Percentiles rank a stretch among this genome's conserved stretches.
These are phyloP conservation scores for Nannochloris sp. DNA, from an alignment of 139 green algal genomes.

Conservation along the genomic window DNA sequence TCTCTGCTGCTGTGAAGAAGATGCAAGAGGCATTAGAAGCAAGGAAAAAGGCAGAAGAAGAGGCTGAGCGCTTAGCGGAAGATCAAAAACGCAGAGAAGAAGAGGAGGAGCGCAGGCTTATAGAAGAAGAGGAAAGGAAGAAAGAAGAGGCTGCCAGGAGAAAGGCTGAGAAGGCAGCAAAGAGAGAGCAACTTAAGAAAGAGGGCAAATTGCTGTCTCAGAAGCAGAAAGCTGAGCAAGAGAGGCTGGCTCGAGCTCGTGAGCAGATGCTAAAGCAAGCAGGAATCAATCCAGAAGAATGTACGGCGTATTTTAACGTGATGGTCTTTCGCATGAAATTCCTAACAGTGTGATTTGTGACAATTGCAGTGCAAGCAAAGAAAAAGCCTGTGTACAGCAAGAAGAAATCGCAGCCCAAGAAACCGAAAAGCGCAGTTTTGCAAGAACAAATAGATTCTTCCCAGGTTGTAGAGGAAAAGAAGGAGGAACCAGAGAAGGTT, in stretches of 20 bases:
- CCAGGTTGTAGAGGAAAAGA: constrained; percentile 11
- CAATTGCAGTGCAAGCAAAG: constrained; percentile 17
- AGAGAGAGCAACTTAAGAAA: constrained; percentile 65
- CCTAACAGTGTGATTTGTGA: background rate
- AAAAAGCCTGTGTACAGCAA: constrained; percentile 61
- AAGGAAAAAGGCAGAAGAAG: constrained; percentile 50
- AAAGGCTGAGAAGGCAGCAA: constrained; percentile 46
- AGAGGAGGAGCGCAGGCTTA: constrained; percentile 42
- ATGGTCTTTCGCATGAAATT: background rate
- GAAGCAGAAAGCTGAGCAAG: constrained; percentile 88
- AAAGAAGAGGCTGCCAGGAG: constrained; percentile 57
- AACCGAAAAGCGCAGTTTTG: constrained; percentile 17
- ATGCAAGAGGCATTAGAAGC: constrained; percentile 71
- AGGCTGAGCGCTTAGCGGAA: constrained; percentile 40
- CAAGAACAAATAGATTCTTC: constrained; percentile 3
- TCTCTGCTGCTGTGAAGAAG: constrained; percentile 56
- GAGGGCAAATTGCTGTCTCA: constrained; percentile 80
- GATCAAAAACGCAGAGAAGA: constrained; percentile 48
- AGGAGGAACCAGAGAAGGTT: constrained; percentile 11
- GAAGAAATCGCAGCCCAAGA: constrained; percentile 58
- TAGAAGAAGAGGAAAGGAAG: constrained; percentile 56
- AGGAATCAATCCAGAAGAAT: constrained; percentile 22
- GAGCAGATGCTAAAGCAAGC: constrained; percentile 75
- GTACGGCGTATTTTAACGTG: constrained; percentile 5
- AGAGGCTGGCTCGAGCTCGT: constrained; percentile 67